These are phyloP conservation scores for Fusarium cicatricum DNA, from an alignment of 2,329 filamentous ascomycete species.

Conservation along the genomic window DNA sequence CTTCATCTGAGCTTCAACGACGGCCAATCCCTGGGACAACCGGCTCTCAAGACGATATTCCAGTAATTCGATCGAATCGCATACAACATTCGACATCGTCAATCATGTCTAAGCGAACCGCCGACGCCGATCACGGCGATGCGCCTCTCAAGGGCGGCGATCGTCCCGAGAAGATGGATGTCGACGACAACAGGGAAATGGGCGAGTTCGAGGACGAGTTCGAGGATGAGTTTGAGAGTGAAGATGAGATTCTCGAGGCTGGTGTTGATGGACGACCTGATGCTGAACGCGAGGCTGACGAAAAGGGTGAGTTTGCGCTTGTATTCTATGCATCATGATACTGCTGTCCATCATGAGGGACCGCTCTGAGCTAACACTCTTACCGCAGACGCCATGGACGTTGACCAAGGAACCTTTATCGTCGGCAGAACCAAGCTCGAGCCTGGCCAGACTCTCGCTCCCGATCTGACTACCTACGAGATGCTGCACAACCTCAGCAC, in stretches of 20 bases:
- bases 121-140: conserved; percentile 57
- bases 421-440: conserved; percentile 92
- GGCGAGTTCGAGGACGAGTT: conserved; percentile 96
- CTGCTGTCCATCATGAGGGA: neutral
- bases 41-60: neutral
- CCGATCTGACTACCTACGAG: conserved; percentile 94
- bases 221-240: conserved; percentile 87
- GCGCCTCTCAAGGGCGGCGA: conserved; percentile 67
- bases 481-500: conserved; percentile 96
- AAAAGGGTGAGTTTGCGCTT: conserved; percentile 59
- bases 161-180: conserved; percentile 71
- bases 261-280: conserved; percentile 93
- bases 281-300: conserved; percentile 89
- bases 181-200: conserved; percentile 69
- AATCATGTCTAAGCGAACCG: conserved; percentile 68
- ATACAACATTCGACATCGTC: neutral
- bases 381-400: conserved; percentile 78
- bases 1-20: conserved; percentile 1
- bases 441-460: conserved; percentile 87
- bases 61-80: neutral
- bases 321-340: neutral
- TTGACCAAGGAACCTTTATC: conserved; percentile 95
- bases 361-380: neutral
- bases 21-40: neutral
- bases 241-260: conserved; percentile 91